Evolutionary conservation across 495 filamentous ascomycete species (phyloP).

Genomic region (Podospora comata): DNA sequence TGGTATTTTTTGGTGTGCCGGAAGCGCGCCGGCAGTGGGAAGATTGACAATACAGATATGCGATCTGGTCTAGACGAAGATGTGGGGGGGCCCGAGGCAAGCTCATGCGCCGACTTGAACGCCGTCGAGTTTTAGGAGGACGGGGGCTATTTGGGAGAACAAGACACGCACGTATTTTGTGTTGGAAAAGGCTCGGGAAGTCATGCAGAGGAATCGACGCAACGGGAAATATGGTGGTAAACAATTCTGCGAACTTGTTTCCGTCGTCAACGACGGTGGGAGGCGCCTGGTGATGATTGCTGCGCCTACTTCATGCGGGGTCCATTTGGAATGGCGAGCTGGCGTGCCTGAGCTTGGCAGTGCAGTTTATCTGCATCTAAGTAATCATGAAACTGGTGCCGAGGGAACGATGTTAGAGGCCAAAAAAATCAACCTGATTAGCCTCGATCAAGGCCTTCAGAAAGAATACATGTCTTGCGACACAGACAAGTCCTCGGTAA

Average conservation of each 20-base stretch:
- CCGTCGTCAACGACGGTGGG: not conserved
- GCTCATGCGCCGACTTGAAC: not conserved
- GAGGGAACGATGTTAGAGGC: constrained; percentile 19
- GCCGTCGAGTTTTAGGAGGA: not conserved
- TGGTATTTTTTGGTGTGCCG: not conserved
- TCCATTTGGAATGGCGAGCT: constrained; percentile 16
- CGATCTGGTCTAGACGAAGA: not conserved
- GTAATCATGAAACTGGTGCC: constrained; percentile 22
- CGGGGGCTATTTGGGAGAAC: not conserved
- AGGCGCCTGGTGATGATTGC: not conserved
- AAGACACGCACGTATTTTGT: not conserved
- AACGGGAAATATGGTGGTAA: not conserved
- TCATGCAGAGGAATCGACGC: not conserved
- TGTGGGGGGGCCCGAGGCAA: not conserved
- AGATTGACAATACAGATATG: not conserved
- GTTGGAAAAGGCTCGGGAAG: not conserved
- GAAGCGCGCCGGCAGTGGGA: not conserved
- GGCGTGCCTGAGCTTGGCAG: constrained; percentile 15
- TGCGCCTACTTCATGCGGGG: not conserved
- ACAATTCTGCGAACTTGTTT: not conserved
- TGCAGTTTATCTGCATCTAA: constrained; percentile 15
- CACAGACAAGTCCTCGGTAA: not conserved
- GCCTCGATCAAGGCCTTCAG: not conserved
- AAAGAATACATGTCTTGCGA: not conserved
- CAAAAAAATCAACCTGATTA: constrained; percentile 4